Evolutionary conservation across 208 protist genomes (phyloP).

Genomic region (Leptomonas pyrrhocoris): DNA sequence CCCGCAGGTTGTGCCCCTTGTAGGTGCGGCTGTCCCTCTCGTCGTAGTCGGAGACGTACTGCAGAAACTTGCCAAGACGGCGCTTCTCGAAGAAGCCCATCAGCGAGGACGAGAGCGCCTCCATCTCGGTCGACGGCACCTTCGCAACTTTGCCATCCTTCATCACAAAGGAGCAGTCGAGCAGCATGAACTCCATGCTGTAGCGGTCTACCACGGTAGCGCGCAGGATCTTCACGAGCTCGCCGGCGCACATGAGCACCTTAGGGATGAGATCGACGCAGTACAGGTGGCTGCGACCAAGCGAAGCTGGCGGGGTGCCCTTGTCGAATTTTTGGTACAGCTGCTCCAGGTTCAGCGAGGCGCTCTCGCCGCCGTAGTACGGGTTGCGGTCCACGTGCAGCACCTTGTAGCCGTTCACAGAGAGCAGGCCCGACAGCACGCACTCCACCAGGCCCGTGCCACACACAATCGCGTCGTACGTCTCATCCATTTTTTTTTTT

Average conservation of each 20-base stretch:
- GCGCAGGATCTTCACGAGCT: conserved; percentile 98
- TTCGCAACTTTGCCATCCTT: conserved; percentile 96
- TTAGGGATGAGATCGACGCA: conserved; percentile 99
- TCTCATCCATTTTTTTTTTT: conserved; percentile 72
- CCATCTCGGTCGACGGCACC: conserved; percentile 96
- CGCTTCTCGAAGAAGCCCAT: conserved; percentile 99
- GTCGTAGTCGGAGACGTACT: conserved; percentile 92
- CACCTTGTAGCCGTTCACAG: conserved; percentile 98
- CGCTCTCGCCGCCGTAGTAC: conserved; percentile 99
- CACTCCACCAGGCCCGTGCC: conserved; percentile 99
- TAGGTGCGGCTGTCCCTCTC: conserved; percentile 89
- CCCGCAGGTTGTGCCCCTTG: conserved; percentile 89
- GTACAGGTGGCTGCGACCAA: conserved; percentile 97
- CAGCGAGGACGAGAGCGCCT: conserved; percentile 96
- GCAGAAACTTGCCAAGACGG: conserved; percentile 93
- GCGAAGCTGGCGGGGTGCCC: conserved; percentile 55
- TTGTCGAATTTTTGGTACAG: conserved; percentile 96
- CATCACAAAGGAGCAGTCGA: conserved; percentile 98
- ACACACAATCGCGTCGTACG: conserved; percentile 97
- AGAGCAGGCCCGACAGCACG: conserved; percentile 94
- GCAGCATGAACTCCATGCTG: conserved; percentile 98
- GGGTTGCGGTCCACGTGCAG: conserved; percentile 99
- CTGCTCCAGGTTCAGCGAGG: conserved; percentile 98
- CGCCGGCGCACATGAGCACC: conserved; percentile 98
- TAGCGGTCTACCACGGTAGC: conserved; percentile 98